These are phyloP conservation scores for Bretschneidera sinensis DNA, from an alignment of 345 rosid genomes.

Conservation along the genomic window DNA sequence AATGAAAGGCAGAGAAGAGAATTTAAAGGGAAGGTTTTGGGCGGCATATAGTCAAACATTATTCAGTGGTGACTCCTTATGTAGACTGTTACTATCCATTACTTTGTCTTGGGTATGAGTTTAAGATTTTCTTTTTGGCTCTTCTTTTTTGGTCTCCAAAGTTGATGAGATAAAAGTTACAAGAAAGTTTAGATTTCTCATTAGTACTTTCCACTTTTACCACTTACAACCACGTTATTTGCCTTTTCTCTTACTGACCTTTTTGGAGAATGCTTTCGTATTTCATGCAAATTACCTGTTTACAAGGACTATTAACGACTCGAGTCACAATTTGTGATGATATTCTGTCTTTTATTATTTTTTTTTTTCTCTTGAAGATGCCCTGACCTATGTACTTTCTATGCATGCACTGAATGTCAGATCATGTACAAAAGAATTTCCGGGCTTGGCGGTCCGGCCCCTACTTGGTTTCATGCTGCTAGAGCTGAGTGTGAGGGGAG, in stretches of 20 bases:
- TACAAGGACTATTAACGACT: background rate
- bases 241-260: constrained; percentile 9
- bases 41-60: constrained; percentile 38
- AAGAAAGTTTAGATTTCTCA: constrained; percentile 23
- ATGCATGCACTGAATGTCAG: constrained; percentile 18
- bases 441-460: constrained; percentile 45
- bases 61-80: constrained; percentile 26
- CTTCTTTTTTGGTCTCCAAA: constrained; percentile 16
- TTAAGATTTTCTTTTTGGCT: constrained; percentile 22
- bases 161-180: constrained; percentile 26
- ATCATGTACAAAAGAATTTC: constrained; percentile 20
- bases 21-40: constrained; percentile 63
- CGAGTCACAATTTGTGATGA: constrained; percentile 20
- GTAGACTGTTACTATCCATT: constrained; percentile 15
- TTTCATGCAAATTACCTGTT: constrained; percentile 2
- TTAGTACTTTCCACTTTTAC: constrained; percentile 10
- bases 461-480: constrained; percentile 37
- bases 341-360: constrained; percentile 12
- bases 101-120: constrained; percentile 22
- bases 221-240: constrained; percentile 12
- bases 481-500: constrained; percentile 25
- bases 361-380: constrained; percentile 6
- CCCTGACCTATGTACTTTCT: background rate
- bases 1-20: constrained; percentile 40
- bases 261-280: constrained; percentile 16